Evolutionary conservation across 345 rosid species (phyloP).

Genomic region (Corymbia maculata): DNA sequence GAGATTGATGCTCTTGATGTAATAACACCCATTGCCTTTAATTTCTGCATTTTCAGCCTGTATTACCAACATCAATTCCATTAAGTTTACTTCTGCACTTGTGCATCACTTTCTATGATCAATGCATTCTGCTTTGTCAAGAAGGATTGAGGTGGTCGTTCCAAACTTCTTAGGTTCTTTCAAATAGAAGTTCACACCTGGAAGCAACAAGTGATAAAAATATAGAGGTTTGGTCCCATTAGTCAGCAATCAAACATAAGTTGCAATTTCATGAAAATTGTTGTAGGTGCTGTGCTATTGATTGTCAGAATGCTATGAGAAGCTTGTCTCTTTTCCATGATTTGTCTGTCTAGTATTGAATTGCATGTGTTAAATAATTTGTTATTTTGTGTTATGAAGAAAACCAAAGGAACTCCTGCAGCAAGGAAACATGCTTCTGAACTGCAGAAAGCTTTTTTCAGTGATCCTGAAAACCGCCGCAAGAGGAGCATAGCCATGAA

Average conservation of each 20-base stretch:
- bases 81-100: background rate
- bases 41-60: background rate
- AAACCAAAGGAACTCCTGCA: conserved; percentile 75
- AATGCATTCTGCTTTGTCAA: background rate
- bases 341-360: background rate
- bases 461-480: conserved; percentile 72
- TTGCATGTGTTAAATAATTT: background rate
- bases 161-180: background rate
- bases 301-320: background rate
- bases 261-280: background rate
- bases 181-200: background rate
- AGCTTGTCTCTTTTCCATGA: background rate
- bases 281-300: background rate
- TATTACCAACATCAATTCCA: background rate
- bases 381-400: conserved; percentile 26
- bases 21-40: background rate
- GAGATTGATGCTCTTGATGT: background rate
- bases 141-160: background rate
- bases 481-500: conserved; percentile 84
- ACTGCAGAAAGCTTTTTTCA: conserved; percentile 64
- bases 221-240: background rate
- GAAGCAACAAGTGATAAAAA: background rate
- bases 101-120: background rate
- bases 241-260: background rate
- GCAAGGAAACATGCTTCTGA: conserved; percentile 82